These are phyloP conservation scores for Dictyostelium brefeldianum DNA, from an alignment of 78 protist species.

Conservation along the genomic window DNA sequence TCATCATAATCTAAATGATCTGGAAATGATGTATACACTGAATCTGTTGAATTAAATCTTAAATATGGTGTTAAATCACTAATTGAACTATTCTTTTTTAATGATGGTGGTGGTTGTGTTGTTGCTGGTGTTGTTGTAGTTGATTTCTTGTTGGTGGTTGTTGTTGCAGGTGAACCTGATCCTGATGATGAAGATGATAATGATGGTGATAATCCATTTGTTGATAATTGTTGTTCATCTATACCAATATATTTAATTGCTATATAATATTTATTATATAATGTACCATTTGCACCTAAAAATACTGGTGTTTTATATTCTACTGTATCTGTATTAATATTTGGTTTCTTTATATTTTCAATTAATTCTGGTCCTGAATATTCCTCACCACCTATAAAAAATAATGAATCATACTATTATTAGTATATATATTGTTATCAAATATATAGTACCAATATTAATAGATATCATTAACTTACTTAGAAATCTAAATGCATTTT, in stretches of 20 bases:
- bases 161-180: not conserved
- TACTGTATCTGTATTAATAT: constrained; percentile 30
- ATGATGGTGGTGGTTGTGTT: not conserved
- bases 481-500: constrained; percentile 61
- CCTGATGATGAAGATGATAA: constrained; percentile 8
- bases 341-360: constrained; percentile 20
- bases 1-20: constrained; percentile 33
- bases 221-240: not conserved
- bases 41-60: constrained; percentile 39
- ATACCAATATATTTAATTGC: constrained; percentile 48
- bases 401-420: too few relatives aligned
- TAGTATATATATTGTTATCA: not conserved
- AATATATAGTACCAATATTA: too few relatives aligned
- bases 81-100: not conserved
- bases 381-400: constrained; percentile 69
- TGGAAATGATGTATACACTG: constrained; percentile 33
- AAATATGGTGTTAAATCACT: not conserved
- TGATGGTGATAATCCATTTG: constrained; percentile 10
- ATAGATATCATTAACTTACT: constrained; percentile 25
- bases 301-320: constrained; percentile 57
- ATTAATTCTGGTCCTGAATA: constrained; percentile 73
- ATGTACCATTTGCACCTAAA: constrained; percentile 75
- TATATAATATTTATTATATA: constrained; percentile 65
- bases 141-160: not conserved
- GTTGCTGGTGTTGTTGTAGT: not conserved